Evolutionary conservation across 2,329 filamentous ascomycete genomes (phyloP), one percentile per base, ranked within the genome.

Genomic region (Harringtonia aguacate): DNA sequence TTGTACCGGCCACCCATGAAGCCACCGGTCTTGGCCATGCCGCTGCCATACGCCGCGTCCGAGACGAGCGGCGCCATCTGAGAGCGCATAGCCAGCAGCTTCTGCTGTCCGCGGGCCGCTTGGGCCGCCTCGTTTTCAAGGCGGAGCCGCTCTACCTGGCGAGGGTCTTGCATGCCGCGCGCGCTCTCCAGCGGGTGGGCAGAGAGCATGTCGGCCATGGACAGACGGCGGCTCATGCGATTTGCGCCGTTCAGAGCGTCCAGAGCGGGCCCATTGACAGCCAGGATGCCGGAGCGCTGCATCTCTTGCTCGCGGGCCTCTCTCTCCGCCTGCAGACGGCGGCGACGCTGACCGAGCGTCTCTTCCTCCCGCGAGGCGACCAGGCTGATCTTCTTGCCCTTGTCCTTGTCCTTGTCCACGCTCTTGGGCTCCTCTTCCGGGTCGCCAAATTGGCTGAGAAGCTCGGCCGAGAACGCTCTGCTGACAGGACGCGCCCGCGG

Each of bases 331-430:
- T 88, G 84, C 2, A 92, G 68, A 22, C 86, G 75, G 24, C 77
- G 78, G 1, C 84, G 79, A 12, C 86, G 79, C 59, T 90, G 84
- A 10, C 84, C 86, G 0, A 92, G 68, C 0, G 86, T 90, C 57
- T 92, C 86, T 53, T 87, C 82, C 51, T 81, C 82, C 48, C 72
- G 69, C 18, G 56, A 51, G 45, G n/a, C n/a, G n/a, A n/a, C n/a
- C n/a, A 27, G 37, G 34, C 7, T n/a, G 34, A 4, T 3, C 38
- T 20, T 20, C 48, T 34, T 39, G 57, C 49, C 7, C 52, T 56
- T 28, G 18, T 56, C 50, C 29, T 54, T 58, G 18, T 48, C 48
- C 38, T 61, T 61, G 5, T 52, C 58, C 29, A 56, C 53, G 14
- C 44, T 54, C 42, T 63, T 59, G 31, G 49, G 53, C 6, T 63